Evolutionary conservation across 1,284 basidiomycete genomes (phyloP), one percentile per base, ranked within the genome.

Genomic region (Salmacisia buchloeana): DNA sequence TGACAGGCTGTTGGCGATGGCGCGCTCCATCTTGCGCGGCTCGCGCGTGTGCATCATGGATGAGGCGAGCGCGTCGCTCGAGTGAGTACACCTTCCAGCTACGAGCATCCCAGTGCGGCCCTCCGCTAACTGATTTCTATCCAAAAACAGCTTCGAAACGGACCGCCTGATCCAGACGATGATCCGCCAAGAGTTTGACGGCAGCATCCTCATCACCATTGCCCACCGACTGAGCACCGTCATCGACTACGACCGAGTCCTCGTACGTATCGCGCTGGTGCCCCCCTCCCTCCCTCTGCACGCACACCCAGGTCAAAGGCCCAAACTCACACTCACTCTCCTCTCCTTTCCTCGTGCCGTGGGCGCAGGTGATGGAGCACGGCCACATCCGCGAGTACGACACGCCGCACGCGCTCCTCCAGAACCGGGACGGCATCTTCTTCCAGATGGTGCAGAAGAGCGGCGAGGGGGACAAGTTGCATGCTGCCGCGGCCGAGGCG

Each of bases 111-210:
- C n/a, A n/a, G n/a, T n/a, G n/a, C n/a, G n/a, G n/a, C n/a, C n/a
- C n/a, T n/a, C n/a, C n/a, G n/a, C n/a, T n/a, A n/a, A n/a, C n/a
- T 38, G 36, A 38, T 18, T 18, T 18, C 9, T 38, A 7, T 38
- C 12, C 15, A 27, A 52, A 29, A 13, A n/a, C 49, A 54, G 49
- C 62, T 68, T 69, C 36, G 64, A 67, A 33, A 75, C 77, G 0
- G 73, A 75, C 63, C 36, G 67, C 21, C 64, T 61, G 29, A 91
- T 94, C 63, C 91, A 92, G 79, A 80, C 84, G 27, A 88, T 89
- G 0, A 90, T 94, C 69, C 84, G 89, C 7, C 86, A 88, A 70
- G 89, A 91, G 71, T 92, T 93, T 77, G 82, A 84, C 12, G 83
- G 84, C 3, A 85, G 27, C 38, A 59, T 38, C 29, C 33, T 46